A percentile compares a stretch with the other conserved stretches of the same genome.
Conservation (phyloP, 2,329 filamentous ascomycete genomes). For the Paecilomyces sp. region DNA sequence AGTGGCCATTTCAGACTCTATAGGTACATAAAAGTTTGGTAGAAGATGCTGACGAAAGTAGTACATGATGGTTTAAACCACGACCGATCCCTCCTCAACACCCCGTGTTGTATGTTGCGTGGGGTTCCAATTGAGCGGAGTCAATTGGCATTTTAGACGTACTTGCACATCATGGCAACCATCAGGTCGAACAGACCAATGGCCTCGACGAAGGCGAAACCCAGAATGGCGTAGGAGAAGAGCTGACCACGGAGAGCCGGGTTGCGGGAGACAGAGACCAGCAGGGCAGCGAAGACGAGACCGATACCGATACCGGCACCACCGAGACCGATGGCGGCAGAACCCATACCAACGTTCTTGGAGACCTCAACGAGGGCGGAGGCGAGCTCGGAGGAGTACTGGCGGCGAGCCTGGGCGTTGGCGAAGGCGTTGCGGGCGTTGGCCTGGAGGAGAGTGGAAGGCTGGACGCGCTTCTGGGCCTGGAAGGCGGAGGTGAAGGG, state of each 20-base stretch:
- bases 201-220: conserved; percentile 92
- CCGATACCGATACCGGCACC: conserved; percentile 93
- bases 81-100: conserved; percentile 14
- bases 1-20: conserved; percentile 22
- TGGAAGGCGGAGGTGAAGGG: conserved; percentile 51
- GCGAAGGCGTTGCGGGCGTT: conserved; percentile 55
- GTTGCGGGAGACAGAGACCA: conserved; percentile 89
- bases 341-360: conserved; percentile 85
- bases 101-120: not conserved
- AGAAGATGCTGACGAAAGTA: conserved; percentile 11
- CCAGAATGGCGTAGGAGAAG: conserved; percentile 92
- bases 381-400: conserved; percentile 84
- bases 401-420: conserved; percentile 58
- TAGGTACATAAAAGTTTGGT: conserved; percentile 14
- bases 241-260: conserved; percentile 90
- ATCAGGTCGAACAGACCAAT: conserved; percentile 72
- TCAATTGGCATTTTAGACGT: conserved; percentile 44
- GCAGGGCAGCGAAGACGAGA: conserved; percentile 85
- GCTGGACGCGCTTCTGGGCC: conserved; percentile 69
- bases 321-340: conserved; percentile 84
- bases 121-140: too few species aligned
- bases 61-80: conserved; percentile 18
- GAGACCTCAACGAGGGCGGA: conserved; percentile 79
- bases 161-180: conserved; percentile 92
- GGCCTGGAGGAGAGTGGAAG: conserved; percentile 59